phyloP scores from a whole-genome alignment of 495 filamentous ascomycete species.

The Glarea lozoyensis region DNA sequence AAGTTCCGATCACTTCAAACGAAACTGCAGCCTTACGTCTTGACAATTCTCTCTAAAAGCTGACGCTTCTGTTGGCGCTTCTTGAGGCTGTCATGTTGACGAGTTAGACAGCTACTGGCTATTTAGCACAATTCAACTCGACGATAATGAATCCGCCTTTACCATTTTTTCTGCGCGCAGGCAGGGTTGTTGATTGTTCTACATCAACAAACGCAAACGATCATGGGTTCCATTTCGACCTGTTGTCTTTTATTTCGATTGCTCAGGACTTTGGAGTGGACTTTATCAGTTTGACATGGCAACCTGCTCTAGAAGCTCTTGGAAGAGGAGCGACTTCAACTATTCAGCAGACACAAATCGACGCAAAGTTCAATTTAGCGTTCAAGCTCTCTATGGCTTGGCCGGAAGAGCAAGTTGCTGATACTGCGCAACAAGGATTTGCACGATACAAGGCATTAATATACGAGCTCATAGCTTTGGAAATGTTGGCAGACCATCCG shows the following conservation, averaged over 20 bases:
- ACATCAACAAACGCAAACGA: neutral
- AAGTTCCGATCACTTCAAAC: too few species aligned
- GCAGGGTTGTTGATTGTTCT: neutral
- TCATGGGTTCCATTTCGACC: neutral
- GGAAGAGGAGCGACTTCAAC: neutral
- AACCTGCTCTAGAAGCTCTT: neutral
- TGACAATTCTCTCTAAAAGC: too few species aligned
- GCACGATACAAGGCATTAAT: neutral
- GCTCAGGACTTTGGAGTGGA: neutral
- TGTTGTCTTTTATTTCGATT: neutral
- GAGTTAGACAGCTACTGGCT: too few species aligned
- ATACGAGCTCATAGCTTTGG: neutral
- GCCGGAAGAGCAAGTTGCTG: neutral
- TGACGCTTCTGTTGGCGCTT: too few species aligned
- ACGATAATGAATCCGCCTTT: neutral
- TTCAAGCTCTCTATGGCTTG: neutral
- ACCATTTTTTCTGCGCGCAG: neutral
- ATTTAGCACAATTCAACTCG: too few species aligned
- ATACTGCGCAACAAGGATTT: neutral
- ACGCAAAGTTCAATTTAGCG: neutral
- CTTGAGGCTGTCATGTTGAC: too few species aligned
- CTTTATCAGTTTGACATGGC: neutral
- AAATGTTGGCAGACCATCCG: neutral
- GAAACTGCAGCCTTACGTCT: too few species aligned
- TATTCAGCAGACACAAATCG: neutral